These are phyloP conservation scores for Dactylis glomerata DNA, from an alignment of 176 grass and related monocot species.

Conservation along the genomic window DNA sequence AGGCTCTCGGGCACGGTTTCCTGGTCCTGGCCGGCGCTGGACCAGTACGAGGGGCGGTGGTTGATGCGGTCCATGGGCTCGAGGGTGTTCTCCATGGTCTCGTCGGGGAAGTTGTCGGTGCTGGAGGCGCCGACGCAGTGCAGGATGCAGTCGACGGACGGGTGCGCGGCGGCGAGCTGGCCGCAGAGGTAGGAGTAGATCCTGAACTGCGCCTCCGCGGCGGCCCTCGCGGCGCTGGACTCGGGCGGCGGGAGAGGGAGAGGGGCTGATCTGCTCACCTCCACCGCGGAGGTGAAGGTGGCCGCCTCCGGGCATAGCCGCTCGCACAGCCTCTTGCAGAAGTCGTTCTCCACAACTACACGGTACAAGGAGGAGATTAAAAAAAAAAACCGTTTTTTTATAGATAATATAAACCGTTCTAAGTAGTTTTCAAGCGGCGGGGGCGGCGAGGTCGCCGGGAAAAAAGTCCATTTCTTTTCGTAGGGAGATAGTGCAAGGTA, in stretches of 20 bases:
- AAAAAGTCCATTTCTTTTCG: not conserved
- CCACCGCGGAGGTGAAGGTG: slow-evolving; percentile 36
- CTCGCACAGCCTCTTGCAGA: slow-evolving; percentile 52
- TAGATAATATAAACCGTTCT: not conserved
- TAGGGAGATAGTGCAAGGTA: not conserved
- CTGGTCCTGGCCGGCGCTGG: slow-evolving; percentile 60
- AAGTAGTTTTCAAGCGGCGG: not conserved
- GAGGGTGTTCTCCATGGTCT: slow-evolving; percentile 76
- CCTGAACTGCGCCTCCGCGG: slow-evolving; percentile 40
- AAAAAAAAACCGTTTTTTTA: no score
- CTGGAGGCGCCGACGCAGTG: slow-evolving; percentile 69
- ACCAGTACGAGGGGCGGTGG: slow-evolving; percentile 74
- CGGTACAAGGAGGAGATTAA: not conserved
- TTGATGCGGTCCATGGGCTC: slow-evolving; percentile 32
- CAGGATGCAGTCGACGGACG: slow-evolving; percentile 46
- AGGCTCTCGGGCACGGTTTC: slow-evolving; percentile 52
- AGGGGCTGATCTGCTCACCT: slow-evolving; percentile 24
- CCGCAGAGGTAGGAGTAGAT: slow-evolving; percentile 55
- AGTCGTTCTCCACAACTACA: slow-evolving; percentile 56
- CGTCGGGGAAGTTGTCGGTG: slow-evolving; percentile 84
- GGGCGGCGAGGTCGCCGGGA: not conserved
- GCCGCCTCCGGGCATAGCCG: slow-evolving; percentile 59
- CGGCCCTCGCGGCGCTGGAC: slow-evolving; percentile 40
- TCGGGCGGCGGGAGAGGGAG: not conserved
- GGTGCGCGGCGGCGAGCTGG: slow-evolving; percentile 35